Base-by-base conservation (phyloP, 83 land plant species). In the Thuja plicata region DNA sequence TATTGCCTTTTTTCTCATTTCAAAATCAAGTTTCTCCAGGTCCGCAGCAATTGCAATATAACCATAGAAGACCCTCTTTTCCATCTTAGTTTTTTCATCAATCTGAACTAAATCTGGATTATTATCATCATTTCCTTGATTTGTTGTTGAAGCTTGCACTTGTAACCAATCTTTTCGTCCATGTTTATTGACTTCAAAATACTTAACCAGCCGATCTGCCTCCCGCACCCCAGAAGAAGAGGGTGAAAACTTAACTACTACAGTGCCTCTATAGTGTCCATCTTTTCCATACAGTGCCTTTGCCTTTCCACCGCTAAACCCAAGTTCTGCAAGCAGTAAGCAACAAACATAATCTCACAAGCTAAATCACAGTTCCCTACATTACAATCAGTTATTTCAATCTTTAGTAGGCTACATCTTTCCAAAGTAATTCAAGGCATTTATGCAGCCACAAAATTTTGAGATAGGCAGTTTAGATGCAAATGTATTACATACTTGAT, bases 91-190 rank as follows among this genome's bases (percentile, higher is more conserved):
- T 86, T 57, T 90, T 84, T 89, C 89, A 88, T 95, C 94, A 54
- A 92, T 86, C 85, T 88, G 89, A 70, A 95, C 88, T 46, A 95
- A 88, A 57, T 76, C 70, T 34, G 96, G 95, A 80, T 95, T 92
- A 10, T 86, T 90, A 54, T 92, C 94, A 57, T 91, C 95, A 77
- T 90, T 92, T 48, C 86, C 89, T n/a, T 89, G 88, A 8, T 88
- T 57, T 15, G n/a, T n/a, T 52, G 55, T 12, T 45, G 92, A 88
- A 37, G 90, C 88, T 74, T 90, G 93, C 19, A 90, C 91, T 34
- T 70, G 94, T 8, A 90, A 88, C 96, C 96, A 95, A 37, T 83
- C 93, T 76, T 46, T 92, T 38, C 96, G 94, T 13, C 94, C 96
- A 74, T 76, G 95, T 82, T 90, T 89, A 21, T 93, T 90, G 52